Base-by-base conservation (phyloP, 2,329 filamentous ascomycete genomes). In the Emmonsiellopsis sp. region DNA sequence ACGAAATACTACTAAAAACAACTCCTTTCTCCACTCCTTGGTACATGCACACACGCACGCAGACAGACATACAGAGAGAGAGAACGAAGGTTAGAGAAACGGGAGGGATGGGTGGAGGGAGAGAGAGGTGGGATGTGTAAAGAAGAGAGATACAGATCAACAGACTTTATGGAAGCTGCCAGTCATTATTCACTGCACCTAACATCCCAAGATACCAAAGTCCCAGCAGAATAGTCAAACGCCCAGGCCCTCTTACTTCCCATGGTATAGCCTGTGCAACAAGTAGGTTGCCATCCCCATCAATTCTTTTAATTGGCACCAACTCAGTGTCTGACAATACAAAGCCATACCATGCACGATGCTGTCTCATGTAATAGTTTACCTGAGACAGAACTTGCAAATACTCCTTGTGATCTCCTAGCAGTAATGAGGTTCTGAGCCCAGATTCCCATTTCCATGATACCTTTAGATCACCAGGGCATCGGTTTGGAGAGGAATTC, bases 321-420 rank as follows among this genome's bases (percentile, higher is more conserved):
- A 52, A 55, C 50, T 35, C 70, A 31, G 13, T 9, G 38, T 58
- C 38, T 15, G 55, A 41, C 30, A 59, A 46, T 8, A 60, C 49
- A 54, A 56, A 60, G 3, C 58, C 54, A 46, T 57, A 38, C 35
- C 53, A 37, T 7, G 57, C 47, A 26, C 38, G 37, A 37, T 58
- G 42, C 48, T 55, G 53, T 31, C 53, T 46, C 58, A 58, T 58
- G 38, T 59, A 58, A 38, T 57, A 59, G 30, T 57, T 56, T 26
- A 61, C 55, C 40, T 56, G 55, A 5, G 56, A 47, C n/a, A 61
- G 48, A 10, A 53, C 53, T 30, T 55, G 55, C 20, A 52, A 52
- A 38, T 57, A 60, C 15, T 57, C 52, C 20, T 15, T 55, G 52
- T 8, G 50, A 20, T 10, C 9, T 47, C 13, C 44, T 32, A 15